A percentile compares a stretch with the other conserved stretches of the same genome.
Conservation (phyloP, 169 alveolate genomes). For the Eimeria mitis region DNA sequence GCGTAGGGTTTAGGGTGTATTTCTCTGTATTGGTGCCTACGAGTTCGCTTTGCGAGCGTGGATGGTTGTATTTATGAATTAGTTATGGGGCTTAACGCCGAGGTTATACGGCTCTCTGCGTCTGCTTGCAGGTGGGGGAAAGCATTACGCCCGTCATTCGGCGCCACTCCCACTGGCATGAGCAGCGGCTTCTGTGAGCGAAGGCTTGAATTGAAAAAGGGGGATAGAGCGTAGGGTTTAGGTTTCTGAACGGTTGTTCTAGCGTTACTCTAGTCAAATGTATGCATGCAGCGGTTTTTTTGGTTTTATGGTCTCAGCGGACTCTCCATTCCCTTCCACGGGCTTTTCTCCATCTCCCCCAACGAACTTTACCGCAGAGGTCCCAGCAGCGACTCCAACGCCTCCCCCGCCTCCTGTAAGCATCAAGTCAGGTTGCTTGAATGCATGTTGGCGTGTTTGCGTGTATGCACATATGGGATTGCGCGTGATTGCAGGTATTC, state of each 20-base stretch:
- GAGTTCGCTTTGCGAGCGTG: background rate
- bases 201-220: background rate
- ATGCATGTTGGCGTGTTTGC: background rate
- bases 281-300: background rate
- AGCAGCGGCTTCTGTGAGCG: conserved; percentile 57
- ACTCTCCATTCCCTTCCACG: conserved; percentile 50
- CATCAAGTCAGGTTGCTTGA: background rate
- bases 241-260: background rate
- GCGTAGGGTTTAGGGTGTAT: background rate
- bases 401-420: conserved; percentile 74
- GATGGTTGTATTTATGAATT: background rate
- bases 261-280: background rate
- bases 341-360: conserved; percentile 48
- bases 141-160: conserved; percentile 57
- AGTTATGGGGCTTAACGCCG: background rate
- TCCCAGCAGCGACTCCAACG: conserved; percentile 66
- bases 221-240: background rate
- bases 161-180: conserved; percentile 35
- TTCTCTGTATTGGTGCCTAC: background rate
- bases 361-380: conserved; percentile 43
- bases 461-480: background rate
- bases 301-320: conserved; percentile 27
- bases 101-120: background rate
- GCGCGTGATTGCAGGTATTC: background rate
- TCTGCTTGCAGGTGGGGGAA: conserved; percentile 70